phyloP scores from a whole-genome alignment of 2,329 filamentous ascomycete genomes.

The Proliferodiscus dingleyae region DNA sequence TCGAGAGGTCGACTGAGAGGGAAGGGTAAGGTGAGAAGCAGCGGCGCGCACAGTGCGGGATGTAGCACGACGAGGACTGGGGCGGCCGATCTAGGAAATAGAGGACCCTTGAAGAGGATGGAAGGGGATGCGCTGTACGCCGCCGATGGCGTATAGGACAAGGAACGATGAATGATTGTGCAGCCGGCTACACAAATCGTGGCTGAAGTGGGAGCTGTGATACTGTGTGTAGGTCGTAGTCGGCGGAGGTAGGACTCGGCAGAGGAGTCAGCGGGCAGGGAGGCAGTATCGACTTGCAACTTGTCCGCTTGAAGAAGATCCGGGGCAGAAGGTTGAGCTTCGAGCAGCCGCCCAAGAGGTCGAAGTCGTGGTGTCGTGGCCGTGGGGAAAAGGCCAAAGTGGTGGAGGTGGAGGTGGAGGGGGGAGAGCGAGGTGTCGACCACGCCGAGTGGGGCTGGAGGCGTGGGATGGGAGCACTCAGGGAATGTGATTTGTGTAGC shows the following conservation, averaged over 20 bases:
- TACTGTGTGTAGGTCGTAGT: slow-evolving; percentile 1
- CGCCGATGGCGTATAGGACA: slow-evolving; percentile 5
- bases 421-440: no score
- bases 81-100: slow-evolving; percentile 1
- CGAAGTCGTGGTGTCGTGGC: no score
- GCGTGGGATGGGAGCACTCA: no score
- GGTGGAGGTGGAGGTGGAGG: no score
- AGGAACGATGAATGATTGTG: not conserved
- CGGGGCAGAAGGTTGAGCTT: no score
- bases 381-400: no score
- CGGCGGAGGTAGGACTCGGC: not conserved
- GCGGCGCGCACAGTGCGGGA: not conserved
- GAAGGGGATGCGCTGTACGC: slow-evolving; percentile 1
- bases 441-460: no score
- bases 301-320: no score
- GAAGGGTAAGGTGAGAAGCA: not conserved
- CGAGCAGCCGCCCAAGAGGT: no score
- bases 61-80: not conserved
- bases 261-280: not conserved
- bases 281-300: no score
- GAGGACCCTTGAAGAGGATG: not conserved
- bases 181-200: not conserved
- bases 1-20: slow-evolving; percentile 8
- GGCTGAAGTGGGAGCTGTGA: slow-evolving; percentile 1
- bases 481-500: no score